Base-by-base conservation (phyloP, 768 basidiomycete genomes). In the Boletus barrowsii region DNA sequence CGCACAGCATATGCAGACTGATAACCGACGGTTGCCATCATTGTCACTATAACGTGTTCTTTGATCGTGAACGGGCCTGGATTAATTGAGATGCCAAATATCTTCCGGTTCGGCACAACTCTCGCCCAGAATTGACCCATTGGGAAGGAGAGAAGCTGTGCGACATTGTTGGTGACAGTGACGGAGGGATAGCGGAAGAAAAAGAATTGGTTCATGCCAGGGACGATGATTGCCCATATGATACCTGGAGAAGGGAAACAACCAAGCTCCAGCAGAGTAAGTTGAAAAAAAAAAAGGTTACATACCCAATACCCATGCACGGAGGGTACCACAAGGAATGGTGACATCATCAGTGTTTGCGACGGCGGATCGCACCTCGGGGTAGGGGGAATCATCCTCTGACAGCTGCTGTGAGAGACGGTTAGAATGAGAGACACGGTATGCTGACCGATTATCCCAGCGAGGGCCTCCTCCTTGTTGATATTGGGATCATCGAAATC, bases 301-400 rank as follows among this genome's bases (percentile, higher is more conserved):
- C 65, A 49, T 47, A 61, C 85, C 85, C 43, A 86, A 71, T 0
- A 76, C 68, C 83, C 84, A 86, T 18, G 83, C 77, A 51, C 84
- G 81, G 36, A 91, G 45, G 26, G 84, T 80, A 22, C 77, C 75
- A 13, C 75, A 78, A 13, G 86, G 86, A 76, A 88, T 87, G 37
- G 72, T 70, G 3, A 77, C 78, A 62, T 89, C 87, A 59, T 89
- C 87, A 1, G 80, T 84, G 67, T 87, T 88, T 24, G 84, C 83
- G 14, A 89, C 87, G 13, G 88, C 87, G 4, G 86, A 83, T 47
- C 88, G 82, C 22, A 90, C 88, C 69, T 92, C 90, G 22, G 88
- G 87, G 66, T 93, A 93, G 3, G 90, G 90, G 22, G 88, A 90
- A 66, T 91, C 90, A 61, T 92, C 86, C 67, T 80, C 79, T 75